phyloP scores from a whole-genome alignment of 2,329 filamentous ascomycete genomes.

The Coniochaeta sp. region DNA sequence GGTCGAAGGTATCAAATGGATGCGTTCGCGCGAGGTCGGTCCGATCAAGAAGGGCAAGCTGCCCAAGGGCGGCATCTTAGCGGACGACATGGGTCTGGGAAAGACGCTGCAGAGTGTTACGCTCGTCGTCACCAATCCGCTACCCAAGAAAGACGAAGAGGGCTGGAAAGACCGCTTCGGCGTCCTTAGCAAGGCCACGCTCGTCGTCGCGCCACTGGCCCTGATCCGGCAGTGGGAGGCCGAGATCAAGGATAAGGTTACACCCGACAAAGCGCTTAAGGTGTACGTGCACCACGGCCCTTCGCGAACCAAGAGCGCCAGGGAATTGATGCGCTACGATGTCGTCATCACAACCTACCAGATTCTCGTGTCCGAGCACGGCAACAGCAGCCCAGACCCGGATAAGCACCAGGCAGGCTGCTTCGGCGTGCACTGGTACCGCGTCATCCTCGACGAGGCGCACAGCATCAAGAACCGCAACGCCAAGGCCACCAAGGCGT shows the following conservation, averaged over 20 bases:
- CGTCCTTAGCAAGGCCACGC: slow-evolving; percentile 67
- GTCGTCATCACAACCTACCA: slow-evolving; percentile 97
- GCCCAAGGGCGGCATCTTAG: slow-evolving; percentile 88
- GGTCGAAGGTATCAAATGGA: slow-evolving; percentile 89
- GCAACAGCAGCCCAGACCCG: slow-evolving; percentile 39
- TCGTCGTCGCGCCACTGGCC: slow-evolving; percentile 88
- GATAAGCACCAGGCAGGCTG: slow-evolving; percentile 69
- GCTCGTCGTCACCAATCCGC: slow-evolving; percentile 76
- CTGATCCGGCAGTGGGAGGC: slow-evolving; percentile 96
- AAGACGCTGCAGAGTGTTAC: slow-evolving; percentile 95
- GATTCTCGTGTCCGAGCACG: slow-evolving; percentile 86
- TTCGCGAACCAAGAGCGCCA: slow-evolving; percentile 69
- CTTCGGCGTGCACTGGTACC: slow-evolving; percentile 91
- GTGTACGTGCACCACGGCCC: slow-evolving; percentile 91
- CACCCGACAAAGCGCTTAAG: slow-evolving; percentile 60
- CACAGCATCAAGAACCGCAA: slow-evolving; percentile 98
- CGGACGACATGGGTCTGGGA: slow-evolving; percentile 94
- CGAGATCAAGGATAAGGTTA: slow-evolving; percentile 80
- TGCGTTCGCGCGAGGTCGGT: slow-evolving; percentile 86
- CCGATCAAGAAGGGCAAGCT: slow-evolving; percentile 73
- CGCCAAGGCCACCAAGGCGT: slow-evolving; percentile 89
- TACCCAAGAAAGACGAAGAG: slow-evolving; percentile 49
- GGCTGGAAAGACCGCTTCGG: slow-evolving; percentile 63
- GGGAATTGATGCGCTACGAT: slow-evolving; percentile 77
- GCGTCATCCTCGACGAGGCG: slow-evolving; percentile 90